Base-by-base conservation (phyloP, 2,329 filamentous ascomycete genomes). In the Coniochaeta sp. region DNA sequence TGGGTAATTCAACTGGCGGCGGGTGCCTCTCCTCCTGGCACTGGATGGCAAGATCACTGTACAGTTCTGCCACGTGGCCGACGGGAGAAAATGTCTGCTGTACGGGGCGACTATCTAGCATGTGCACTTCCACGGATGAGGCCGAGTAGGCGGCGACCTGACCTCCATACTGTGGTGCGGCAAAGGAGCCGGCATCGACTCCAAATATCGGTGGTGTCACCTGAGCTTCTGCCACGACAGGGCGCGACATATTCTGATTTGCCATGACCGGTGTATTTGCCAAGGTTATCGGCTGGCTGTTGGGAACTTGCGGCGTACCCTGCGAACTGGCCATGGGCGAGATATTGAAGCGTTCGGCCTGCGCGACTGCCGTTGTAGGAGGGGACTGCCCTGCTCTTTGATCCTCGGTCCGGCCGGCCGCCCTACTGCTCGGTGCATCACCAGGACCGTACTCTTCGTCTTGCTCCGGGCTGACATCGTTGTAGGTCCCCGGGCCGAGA, bases 11-110 rank as follows among this genome's bases (percentile, higher is more conserved):
- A 3, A 80, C 72, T 0, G 78, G 75, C 0, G 75, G 68, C 0
- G 79, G 79, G 44, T 80, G 70, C 14, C 67, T 69, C 62, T 82
- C 79, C 6, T 76, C 71, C 1, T 68, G 67, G 7, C 79, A 75
- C 8, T 63, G 63, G 0, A 71, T 73, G 0, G 79, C 80, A 24
- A 73, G 66, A 19, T 76, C 74, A 10, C 77, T 80, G 5, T 77
- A 67, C 71, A 83, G 77, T 67, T 82, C 80, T 3, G 79, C 75
- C 24, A 82, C 69, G 17, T 75, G 44, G 1, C 79, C 79, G 1
- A 81, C 71, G 0, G 79, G 78, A 38, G 78, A 70, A 16, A 69
- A 26, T 16, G 47, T 66, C 16, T 71, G 26, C 10, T 44, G 65
- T 24, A 72, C 63, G 61, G 73, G 69, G 4, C 69, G 65, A 44